Percentiles rank a stretch among this genome's conserved stretches.
Evolutionary conservation across 1,284 basidiomycete species (phyloP).

Genomic region (Cutaneotrichosporon sp.): DNA sequence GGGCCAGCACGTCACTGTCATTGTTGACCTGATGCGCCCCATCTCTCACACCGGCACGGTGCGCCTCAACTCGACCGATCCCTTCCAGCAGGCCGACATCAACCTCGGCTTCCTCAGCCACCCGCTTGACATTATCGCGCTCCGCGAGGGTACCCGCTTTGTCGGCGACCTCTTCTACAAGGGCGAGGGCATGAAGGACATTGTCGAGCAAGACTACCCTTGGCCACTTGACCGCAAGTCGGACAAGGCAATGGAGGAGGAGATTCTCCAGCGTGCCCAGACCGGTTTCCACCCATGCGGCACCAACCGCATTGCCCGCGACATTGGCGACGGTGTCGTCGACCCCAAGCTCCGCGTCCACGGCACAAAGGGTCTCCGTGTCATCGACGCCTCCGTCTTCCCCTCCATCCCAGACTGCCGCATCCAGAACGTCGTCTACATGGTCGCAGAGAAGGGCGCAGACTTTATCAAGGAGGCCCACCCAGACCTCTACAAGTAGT

Average conservation of each 20-base stretch:
- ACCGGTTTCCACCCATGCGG: slow-evolving; percentile 57
- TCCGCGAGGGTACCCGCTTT: slow-evolving; percentile 13
- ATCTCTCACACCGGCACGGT: slow-evolving; percentile 25
- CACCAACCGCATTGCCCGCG: slow-evolving; percentile 61
- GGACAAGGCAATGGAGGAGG: slow-evolving; percentile 29
- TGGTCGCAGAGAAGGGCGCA: slow-evolving; percentile 63
- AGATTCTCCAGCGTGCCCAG: slow-evolving; percentile 38
- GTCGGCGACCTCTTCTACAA: slow-evolving; percentile 15
- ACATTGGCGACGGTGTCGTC: slow-evolving; percentile 60
- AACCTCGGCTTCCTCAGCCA: slow-evolving; percentile 56
- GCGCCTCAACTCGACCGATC: slow-evolving; percentile 54
- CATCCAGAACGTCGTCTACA: slow-evolving; percentile 50
- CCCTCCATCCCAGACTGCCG: slow-evolving; percentile 51
- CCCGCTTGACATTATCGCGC: slow-evolving; percentile 42
- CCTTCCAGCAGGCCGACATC: slow-evolving; percentile 57
- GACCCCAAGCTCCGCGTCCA: slow-evolving; percentile 60
- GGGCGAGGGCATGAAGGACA: slow-evolving; percentile 30
- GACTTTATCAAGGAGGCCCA: slow-evolving; percentile 53
- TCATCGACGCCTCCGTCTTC: slow-evolving; percentile 50
- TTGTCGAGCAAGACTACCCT: slow-evolving; percentile 23
- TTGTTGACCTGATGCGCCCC: slow-evolving; percentile 17
- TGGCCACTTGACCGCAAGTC: slow-evolving; percentile 13
- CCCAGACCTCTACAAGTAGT: slow-evolving; percentile 10
- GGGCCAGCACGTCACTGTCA: slow-evolving; percentile 13
- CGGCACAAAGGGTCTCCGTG: slow-evolving; percentile 53